Evolutionary conservation across 176 grass and related monocot species (phyloP), one percentile per base, ranked within the genome.

Genomic region (Oryza officinalis): DNA sequence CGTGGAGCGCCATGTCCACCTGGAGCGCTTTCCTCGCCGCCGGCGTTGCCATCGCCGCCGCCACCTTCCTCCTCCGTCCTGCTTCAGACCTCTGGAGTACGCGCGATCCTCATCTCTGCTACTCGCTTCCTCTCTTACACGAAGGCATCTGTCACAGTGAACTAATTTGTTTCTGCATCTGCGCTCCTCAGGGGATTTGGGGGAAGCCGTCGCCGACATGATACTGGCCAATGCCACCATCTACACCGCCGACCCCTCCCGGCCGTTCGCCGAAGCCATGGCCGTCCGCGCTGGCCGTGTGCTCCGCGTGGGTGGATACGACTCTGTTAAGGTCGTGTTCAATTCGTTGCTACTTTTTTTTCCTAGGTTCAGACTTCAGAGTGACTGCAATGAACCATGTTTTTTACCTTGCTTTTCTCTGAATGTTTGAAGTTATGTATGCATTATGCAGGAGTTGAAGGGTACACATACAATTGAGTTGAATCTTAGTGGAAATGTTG

Each of bases 151-250:
- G 35, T 20, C 8, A 50, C 47, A 6, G 47, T 1, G 49, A 72
- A 73, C 82, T 75, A 86, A 84, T 57, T 75, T 87, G 35, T 85
- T 45, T 82, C 61, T 49, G 28, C 78, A 65, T 44, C n/a, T 72
- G 37, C 80, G 70, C 13, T 52, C 70, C 7, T 27, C 88, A 86
- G 91, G 83, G 90, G 66, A 47, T 65, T 70, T 50, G 66, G 41
- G 41, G 17, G 67, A 74, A 54, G 49, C 70, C 75, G 87, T 85
- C 27, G 91, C 96, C 22, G 96, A 99, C 69, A 67, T 96, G 87
- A 87, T 96, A 25, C 73, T 99, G 76, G 71, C 83, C 76, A 99
- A 99, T 72, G 96, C 91, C 63, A 99, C 96, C 27, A 99, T 99
- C 83, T 94, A 99, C 89, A 99, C 96, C 22, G 87, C 87, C 61